phyloP scores from a whole-genome alignment of 805 yeast genomes.

The Candida boleticola region DNA sequence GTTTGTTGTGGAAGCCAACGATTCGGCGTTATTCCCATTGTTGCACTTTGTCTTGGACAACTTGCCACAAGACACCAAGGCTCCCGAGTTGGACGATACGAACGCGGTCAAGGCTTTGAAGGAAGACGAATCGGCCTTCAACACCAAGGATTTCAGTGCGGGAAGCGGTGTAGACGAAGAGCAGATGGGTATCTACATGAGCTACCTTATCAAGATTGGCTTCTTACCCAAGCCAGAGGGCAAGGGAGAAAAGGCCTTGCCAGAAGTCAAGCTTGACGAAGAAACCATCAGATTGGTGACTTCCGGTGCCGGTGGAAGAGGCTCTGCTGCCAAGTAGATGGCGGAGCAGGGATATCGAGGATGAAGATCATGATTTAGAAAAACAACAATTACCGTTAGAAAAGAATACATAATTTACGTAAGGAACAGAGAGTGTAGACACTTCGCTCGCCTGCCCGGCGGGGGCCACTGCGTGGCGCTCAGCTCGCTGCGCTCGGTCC shows the following conservation, averaged over 20 bases:
- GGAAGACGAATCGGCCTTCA: constrained; percentile 61
- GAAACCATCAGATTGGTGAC: constrained; percentile 56
- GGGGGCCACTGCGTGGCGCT: not conserved
- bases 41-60: constrained; percentile 92
- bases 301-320: constrained; percentile 74
- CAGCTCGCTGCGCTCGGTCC: not conserved
- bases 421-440: too few relatives aligned
- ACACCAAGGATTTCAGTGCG: constrained; percentile 53
- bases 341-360: too few relatives aligned
- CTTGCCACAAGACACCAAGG: constrained; percentile 85
- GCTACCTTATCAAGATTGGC: constrained; percentile 78
- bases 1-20: constrained; percentile 70
- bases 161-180: constrained; percentile 75
- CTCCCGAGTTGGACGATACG: constrained; percentile 90
- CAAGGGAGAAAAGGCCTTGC: constrained; percentile 44
- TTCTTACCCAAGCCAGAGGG: constrained; percentile 66
- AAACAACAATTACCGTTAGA: too few relatives aligned
- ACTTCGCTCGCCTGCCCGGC: not conserved
- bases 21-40: constrained; percentile 88
- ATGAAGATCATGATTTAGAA: too few relatives aligned
- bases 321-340: constrained; percentile 51
- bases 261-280: constrained; percentile 52
- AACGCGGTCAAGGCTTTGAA: constrained; percentile 74
- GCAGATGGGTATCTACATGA: constrained; percentile 71
- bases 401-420: too few relatives aligned